A percentile compares a stretch with the other conserved stretches of the same genome.
Evolutionary conservation across 2,329 filamentous ascomycete species (phyloP).

Genomic region (Cryphonectria radicalis): DNA sequence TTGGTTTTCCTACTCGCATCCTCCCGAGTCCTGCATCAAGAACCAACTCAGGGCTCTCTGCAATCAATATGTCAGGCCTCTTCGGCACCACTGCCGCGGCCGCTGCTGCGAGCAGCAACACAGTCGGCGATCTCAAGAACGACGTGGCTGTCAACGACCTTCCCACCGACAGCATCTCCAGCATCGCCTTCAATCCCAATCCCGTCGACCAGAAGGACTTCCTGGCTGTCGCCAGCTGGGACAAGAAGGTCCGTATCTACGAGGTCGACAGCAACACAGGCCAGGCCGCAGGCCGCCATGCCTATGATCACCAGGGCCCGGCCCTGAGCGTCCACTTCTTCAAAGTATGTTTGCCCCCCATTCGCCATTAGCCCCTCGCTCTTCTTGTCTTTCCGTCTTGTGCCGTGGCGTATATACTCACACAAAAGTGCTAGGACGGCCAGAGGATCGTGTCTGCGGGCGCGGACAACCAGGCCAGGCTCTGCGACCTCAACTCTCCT

Average conservation of each 20-base stretch:
- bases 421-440: conserved; percentile 70
- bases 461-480: conserved; percentile 87
- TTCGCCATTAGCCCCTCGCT: too few relatives aligned
- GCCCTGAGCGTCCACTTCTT: conserved; percentile 88
- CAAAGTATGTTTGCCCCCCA: conserved; percentile 73
- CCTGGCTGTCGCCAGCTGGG: conserved; percentile 91
- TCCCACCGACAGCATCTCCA: conserved; percentile 88
- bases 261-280: conserved; percentile 76
- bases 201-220: conserved; percentile 66
- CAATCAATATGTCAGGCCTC: conserved; percentile 63
- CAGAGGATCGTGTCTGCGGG: conserved; percentile 85
- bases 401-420: neutral
- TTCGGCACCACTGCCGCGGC: conserved; percentile 60
- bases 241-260: conserved; percentile 97
- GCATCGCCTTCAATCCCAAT: conserved; percentile 71
- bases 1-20: too few relatives aligned
- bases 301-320: conserved; percentile 84
- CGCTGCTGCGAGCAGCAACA: conserved; percentile 60
- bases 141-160: conserved; percentile 80
- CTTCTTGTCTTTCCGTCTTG: too few relatives aligned
- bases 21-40: neutral
- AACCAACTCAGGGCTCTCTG: neutral
- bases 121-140: conserved; percentile 87
- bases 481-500: conserved; percentile 76
- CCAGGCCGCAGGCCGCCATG: conserved; percentile 80